Base-by-base conservation (phyloP, 2,329 filamentous ascomycete genomes). In the Coniochaeta prunicola region DNA sequence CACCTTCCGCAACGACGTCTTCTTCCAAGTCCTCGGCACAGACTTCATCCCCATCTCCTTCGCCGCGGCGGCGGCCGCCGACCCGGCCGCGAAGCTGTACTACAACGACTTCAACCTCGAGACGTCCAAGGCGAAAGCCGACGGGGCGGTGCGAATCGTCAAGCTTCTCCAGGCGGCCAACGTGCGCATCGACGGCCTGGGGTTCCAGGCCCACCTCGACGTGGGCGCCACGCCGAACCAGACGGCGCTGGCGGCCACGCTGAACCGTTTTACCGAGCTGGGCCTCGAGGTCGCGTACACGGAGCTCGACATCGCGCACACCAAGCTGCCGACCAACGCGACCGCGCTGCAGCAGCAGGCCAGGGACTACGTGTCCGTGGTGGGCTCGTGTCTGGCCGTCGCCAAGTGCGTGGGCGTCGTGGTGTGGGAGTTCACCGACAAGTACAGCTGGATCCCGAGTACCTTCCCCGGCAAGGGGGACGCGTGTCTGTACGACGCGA, bases 21-120 rank as follows among this genome's bases (percentile, higher is more conserved):
- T 78, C 69, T 73, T 75, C 64, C 64, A 73, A 15, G 71, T 72
- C 21, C 73, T 82, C 12, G 80, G 80, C 1, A 68, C 71, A 0
- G 68, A 71, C 13, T 83, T 79, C 67, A 74, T 83, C 62, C 70
- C 73, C 7, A 71, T 78, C 26, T 79, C 79, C 3, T 82, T 83
- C 69, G 60, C 67, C 2, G 73, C 76, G 3, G 73, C 76, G 1
- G 73, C 73, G n/a, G 72, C 72, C 7, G 76, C 76, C 0, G 74
- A 75, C 42, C 74, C 75, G 0, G 62, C 66, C 4, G 74, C 77
- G 2, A 80, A 77, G 62, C 70, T 83, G 1, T 83, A 80, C 66
- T 80, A 80, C 71, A 83, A 83, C 68, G 80, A 69, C 68, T 83
- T 81, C 71, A 78, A 76, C 64, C 76, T 80, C 59, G 80, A 82